Evolutionary conservation across 306 rosid genomes (phyloP), one percentile per base, ranked within the genome.

Genomic region (Vigna radiata): DNA sequence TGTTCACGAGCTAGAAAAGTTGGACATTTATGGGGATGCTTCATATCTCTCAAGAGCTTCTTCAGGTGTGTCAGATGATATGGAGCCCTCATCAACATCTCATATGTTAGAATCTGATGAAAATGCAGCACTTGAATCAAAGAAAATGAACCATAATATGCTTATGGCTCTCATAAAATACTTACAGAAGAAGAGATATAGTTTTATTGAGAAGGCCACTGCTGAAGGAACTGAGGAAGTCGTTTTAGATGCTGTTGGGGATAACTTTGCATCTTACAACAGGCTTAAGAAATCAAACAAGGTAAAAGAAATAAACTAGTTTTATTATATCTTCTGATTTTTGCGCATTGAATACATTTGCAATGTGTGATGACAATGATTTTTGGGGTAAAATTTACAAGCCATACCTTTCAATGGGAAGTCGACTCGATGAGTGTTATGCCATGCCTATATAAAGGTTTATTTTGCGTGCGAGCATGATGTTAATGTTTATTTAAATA

Each of bases 161-260:
- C 97, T 96, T 77, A 96, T 96, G 99, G 98, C 98, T 86, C 96
- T 96, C 76, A 77, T 96, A 72, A 96, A 96, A 86, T 91, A 85
- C 81, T 80, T 96, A 75, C 99, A 96, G 86, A 96, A 91, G 89
- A 96, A 89, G 79, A 87, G 99, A 83, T 82, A 63, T 60, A 63
- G 85, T 75, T 78, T 96, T 69, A 84, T 96, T 82, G 99, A 96
- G 86, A 93, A 87, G 86, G 99, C 99, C 77, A 86, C 99, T 78
- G 88, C 97, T 46, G 99, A 96, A 86, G 98, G 97, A 87, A 96
- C 99, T 64, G 96, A 92, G 76, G 98, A 92, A 90, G 99, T 89
- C 53, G 97, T 96, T 83, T 85, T 87, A 72, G 99, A 86, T 82
- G 99, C 91, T 11, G 97, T 91, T 79, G 98, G 98, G 85, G 90